Percentiles rank a stretch among this genome's conserved stretches.
Evolutionary conservation across 2,329 filamentous ascomycete genomes (phyloP).

Genomic region (Metarhizium brunneum): DNA sequence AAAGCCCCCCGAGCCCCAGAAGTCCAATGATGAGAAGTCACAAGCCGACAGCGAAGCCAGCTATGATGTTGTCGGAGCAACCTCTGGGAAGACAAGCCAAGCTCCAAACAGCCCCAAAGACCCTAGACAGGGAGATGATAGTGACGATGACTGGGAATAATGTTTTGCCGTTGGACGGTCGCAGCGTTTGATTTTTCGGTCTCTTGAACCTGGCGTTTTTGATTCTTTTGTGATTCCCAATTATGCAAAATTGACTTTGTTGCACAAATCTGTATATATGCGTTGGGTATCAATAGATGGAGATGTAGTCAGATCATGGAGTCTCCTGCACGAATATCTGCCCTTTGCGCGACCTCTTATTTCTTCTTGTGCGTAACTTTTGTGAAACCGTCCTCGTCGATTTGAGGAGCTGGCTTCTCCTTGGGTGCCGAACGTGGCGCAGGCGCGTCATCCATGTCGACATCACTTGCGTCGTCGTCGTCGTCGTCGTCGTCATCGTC

Average conservation of each 20-base stretch:
- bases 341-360: slow-evolving; percentile 23
- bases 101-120: slow-evolving; percentile 61
- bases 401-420: slow-evolving; percentile 58
- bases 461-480: slow-evolving; percentile 42
- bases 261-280: slow-evolving; percentile 8
- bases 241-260: background rate
- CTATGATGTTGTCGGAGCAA: slow-evolving; percentile 82
- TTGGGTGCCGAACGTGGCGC: slow-evolving; percentile 32
- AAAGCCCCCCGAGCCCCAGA: slow-evolving; percentile 57
- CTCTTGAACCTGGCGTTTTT: slow-evolving; percentile 20
- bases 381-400: slow-evolving; percentile 77
- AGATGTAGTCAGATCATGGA: background rate
- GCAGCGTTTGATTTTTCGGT: background rate
- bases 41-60: slow-evolving; percentile 90
- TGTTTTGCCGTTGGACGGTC: background rate
- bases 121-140: slow-evolving; percentile 38
- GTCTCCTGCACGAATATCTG: slow-evolving; percentile 2
- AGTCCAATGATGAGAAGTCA: slow-evolving; percentile 81
- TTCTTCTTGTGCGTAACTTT: slow-evolving; percentile 63
- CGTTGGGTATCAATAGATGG: slow-evolving; percentile 17
- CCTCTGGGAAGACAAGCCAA: slow-evolving; percentile 68
- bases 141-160: slow-evolving; percentile 16
- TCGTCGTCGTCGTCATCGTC: slow-evolving; percentile 51
- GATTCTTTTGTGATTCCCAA: slow-evolving; percentile 14
- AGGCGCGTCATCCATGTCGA: slow-evolving; percentile 63